These are phyloP conservation scores for Botrytis fabae DNA, from an alignment of 2,329 filamentous ascomycete species.

Conservation along the genomic window DNA sequence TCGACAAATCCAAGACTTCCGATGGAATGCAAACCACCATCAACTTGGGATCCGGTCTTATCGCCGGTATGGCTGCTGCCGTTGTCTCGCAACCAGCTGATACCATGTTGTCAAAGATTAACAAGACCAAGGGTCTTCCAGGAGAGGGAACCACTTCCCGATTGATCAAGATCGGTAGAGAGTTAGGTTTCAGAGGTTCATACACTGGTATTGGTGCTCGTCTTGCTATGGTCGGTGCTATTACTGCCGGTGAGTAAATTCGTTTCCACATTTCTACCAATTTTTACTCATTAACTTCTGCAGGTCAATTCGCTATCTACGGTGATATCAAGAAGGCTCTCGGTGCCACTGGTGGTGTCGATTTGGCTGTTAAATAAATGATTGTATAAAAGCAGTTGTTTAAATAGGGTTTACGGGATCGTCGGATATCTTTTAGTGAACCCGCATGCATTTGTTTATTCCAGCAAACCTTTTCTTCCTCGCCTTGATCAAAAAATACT, in stretches of 20 bases:
- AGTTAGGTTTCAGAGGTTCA: conserved; percentile 77
- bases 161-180: conserved; percentile 84
- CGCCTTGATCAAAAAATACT: background rate
- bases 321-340: conserved; percentile 70
- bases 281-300: conserved; percentile 36
- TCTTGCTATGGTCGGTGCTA: conserved; percentile 24
- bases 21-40: conserved; percentile 71
- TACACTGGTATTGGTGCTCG: conserved; percentile 81
- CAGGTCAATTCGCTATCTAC: conserved; percentile 88
- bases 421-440: conserved; percentile 11
- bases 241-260: conserved; percentile 20
- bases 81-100: conserved; percentile 87
- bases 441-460: conserved; percentile 16
- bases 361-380: conserved; percentile 52
- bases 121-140: conserved; percentile 87
- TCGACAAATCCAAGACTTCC: conserved; percentile 72
- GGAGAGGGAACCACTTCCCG: conserved; percentile 80
- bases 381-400: conserved; percentile 33
- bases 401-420: conserved; percentile 17
- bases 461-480: conserved; percentile 1
- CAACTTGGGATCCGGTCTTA: conserved; percentile 77
- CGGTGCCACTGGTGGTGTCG: conserved; percentile 73
- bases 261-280: too few relatives aligned
- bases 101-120: conserved; percentile 94
- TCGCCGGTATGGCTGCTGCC: conserved; percentile 83